phyloP scores from a whole-genome alignment of 257 asterid genomes.

The Solanum chilense region DNA sequence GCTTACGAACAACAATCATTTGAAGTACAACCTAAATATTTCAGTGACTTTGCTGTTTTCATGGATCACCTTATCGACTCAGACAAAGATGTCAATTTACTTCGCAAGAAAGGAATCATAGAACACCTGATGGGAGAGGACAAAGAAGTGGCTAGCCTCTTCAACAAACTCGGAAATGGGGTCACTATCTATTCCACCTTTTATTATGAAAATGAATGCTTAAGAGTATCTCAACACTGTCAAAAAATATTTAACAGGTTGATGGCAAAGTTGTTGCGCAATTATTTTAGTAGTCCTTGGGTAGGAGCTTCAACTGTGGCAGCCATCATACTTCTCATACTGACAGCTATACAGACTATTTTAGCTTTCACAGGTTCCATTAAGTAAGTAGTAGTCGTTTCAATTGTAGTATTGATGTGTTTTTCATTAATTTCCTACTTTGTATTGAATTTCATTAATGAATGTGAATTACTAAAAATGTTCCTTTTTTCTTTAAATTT shows the following conservation, averaged over 20 bases:
- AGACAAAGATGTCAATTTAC: not conserved
- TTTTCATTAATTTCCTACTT: no score
- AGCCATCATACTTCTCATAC: not conserved
- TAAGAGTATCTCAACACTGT: not conserved
- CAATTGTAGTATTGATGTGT: no score
- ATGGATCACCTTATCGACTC: constrained; percentile 9
- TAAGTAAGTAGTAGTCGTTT: not conserved
- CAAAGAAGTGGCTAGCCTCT: not conserved
- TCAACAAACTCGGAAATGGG: not conserved
- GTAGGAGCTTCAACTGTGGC: not conserved
- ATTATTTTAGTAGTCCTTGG: not conserved
- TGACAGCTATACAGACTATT: not conserved
- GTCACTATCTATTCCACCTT: not conserved
- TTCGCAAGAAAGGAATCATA: not conserved
- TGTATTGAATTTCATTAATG: no score
- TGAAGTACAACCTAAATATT: not conserved
- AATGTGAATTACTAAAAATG: no score
- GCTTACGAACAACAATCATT: constrained; percentile 8
- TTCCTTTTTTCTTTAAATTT: no score
- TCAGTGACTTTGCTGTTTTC: not conserved
- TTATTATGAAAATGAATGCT: not conserved
- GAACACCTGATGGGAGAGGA: not conserved
- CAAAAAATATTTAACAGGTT: not conserved
- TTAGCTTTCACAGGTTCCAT: accelerated
- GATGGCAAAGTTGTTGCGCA: not conserved